These are phyloP conservation scores for Macrophomina pseudophaseolina DNA, from an alignment of 2,329 filamentous ascomycete species.

Conservation along the genomic window DNA sequence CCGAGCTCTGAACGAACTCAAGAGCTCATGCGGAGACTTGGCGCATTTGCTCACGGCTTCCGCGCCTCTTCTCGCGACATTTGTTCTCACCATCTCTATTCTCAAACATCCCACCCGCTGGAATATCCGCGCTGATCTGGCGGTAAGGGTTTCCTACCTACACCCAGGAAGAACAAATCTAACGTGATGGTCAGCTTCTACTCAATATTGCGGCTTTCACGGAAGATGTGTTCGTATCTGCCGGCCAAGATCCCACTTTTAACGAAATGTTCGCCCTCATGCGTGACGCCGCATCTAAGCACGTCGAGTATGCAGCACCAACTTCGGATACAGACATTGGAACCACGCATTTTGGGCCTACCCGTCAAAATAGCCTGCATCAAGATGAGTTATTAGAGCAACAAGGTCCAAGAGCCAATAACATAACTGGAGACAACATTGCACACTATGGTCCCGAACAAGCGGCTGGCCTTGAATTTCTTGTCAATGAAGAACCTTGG, in stretches of 20 bases:
- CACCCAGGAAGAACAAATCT: no score
- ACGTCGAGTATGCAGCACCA: neutral
- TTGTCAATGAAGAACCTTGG: neutral
- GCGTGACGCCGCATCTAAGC: slow-evolving; percentile 3
- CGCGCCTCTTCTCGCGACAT: neutral
- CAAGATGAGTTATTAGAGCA: neutral
- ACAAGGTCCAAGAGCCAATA: neutral
- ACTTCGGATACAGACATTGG: neutral
- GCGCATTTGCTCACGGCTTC: neutral
- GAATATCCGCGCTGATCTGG: neutral
- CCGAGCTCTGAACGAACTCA: slow-evolving; percentile 7
- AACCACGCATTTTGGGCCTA: neutral
- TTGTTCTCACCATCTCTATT: neutral
- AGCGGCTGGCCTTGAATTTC: neutral
- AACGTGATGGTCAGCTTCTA: neutral
- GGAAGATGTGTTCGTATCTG: neutral
- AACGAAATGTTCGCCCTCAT: slow-evolving; percentile 6
- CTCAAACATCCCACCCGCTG: slow-evolving; percentile 6
- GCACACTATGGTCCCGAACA: neutral
- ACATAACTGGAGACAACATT: neutral
- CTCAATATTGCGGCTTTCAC: slow-evolving; percentile 6
- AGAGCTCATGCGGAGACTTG: slow-evolving; percentile 11
- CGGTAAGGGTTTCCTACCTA: neutral
- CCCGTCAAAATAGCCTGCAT: no score
- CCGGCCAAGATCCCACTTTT: slow-evolving; percentile 1